Conservation (phyloP, 2,329 filamentous ascomycete species). For the Talaromyces atroroseus region DNA sequence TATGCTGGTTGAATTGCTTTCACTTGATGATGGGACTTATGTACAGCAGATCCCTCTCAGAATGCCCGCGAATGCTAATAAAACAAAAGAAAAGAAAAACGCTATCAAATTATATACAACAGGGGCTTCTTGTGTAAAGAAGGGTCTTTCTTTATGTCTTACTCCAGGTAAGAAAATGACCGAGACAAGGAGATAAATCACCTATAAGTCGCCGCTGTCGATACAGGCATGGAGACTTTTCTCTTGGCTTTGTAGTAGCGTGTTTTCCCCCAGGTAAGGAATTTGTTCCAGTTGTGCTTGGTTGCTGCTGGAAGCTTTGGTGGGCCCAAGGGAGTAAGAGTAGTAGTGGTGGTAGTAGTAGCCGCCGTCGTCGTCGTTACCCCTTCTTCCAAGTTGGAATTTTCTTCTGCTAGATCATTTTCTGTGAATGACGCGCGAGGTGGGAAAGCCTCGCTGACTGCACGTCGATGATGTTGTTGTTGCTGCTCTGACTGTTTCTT, state of each 20-base stretch:
- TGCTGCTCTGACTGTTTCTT: conserved; percentile 21
- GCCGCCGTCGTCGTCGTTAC: background rate
- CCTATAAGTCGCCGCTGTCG: background rate
- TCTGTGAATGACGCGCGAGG: background rate
- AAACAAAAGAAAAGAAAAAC: too few species aligned
- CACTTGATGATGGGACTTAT: background rate
- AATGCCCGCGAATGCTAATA: background rate
- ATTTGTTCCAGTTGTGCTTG: conserved; percentile 46
- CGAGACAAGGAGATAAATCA: background rate
- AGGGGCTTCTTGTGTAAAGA: background rate
- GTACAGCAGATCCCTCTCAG: background rate
- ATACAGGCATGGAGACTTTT: conserved; percentile 22
- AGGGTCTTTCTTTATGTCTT: background rate
- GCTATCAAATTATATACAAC: background rate
- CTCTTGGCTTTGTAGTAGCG: conserved; percentile 48
- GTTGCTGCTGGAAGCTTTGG: conserved; percentile 7
- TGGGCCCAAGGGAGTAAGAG: background rate
- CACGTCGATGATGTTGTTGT: conserved; percentile 3
- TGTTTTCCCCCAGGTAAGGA: conserved; percentile 54
- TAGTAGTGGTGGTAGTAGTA: background rate
- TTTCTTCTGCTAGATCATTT: background rate
- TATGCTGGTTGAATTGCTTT: too few species aligned
- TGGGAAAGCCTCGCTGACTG: background rate
- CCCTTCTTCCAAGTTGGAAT: background rate
- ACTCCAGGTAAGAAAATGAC: background rate